Evolutionary conservation across 169 alveolate genomes (phyloP).

Genomic region (Eimeria maxima): DNA sequence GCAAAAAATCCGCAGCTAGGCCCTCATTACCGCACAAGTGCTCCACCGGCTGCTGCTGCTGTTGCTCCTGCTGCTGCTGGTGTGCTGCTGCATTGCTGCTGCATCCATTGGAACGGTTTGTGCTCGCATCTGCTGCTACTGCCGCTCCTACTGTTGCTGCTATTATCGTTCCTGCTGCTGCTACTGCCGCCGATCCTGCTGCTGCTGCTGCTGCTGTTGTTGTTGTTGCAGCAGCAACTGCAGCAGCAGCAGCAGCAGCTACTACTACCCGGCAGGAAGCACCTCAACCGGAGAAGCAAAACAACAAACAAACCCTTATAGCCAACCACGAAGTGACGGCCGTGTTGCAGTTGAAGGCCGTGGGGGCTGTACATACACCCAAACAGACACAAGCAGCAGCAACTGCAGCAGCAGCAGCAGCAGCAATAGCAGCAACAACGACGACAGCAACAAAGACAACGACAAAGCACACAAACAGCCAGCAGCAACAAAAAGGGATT

Average conservation of each 20-base stretch:
- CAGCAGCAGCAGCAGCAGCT: not conserved
- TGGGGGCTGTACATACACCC: not conserved
- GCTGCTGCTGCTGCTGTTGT: not conserved
- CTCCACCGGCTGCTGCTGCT: not conserved
- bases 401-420: conserved; percentile 3
- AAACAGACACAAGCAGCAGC: not conserved
- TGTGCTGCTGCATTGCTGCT: too few relatives aligned
- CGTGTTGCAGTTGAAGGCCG: conserved; percentile 4
- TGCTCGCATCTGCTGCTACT: too few relatives aligned
- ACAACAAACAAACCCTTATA: not conserved
- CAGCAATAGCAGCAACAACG: not conserved
- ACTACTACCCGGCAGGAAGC: not conserved
- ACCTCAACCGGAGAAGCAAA: too few relatives aligned
- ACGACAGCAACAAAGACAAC: not conserved
- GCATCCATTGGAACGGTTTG: too few relatives aligned
- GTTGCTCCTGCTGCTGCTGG: too few relatives aligned
- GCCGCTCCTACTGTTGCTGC: too few relatives aligned
- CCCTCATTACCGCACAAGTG: not conserved
- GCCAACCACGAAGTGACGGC: conserved; percentile 18
- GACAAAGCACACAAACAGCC: not conserved
- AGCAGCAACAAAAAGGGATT: not conserved
- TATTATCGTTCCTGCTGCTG: not conserved
- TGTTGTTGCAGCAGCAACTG: too few relatives aligned
- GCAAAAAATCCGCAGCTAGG: not conserved
- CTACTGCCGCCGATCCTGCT: not conserved